These are phyloP conservation scores for Exutisphaerella laricina DNA, from an alignment of 2,329 filamentous ascomycete genomes.

Conservation along the genomic window DNA sequence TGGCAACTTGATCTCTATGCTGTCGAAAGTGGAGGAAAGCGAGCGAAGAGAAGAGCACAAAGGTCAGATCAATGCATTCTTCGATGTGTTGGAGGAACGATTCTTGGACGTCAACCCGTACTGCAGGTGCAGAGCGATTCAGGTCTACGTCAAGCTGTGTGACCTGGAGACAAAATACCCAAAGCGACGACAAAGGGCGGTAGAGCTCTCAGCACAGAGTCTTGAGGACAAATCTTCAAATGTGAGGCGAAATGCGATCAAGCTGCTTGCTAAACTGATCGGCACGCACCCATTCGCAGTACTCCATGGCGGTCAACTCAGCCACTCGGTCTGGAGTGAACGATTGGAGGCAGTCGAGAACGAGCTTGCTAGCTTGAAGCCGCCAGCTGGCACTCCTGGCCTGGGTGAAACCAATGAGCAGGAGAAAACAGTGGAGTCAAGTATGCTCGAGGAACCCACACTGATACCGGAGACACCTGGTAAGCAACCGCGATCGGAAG, in stretches of 20 bases:
- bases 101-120: slow-evolving; percentile 97
- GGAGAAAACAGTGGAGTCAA: slow-evolving; percentile 67
- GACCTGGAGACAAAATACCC: slow-evolving; percentile 95
- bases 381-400: slow-evolving; percentile 70
- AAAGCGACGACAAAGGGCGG: slow-evolving; percentile 79
- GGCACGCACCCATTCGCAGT: slow-evolving; percentile 92
- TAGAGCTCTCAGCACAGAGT: slow-evolving; percentile 81
- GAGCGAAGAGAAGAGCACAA: slow-evolving; percentile 90
- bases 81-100: slow-evolving; percentile 91
- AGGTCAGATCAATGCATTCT: slow-evolving; percentile 92
- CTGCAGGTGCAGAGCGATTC: slow-evolving; percentile 82
- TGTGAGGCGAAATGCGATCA: slow-evolving; percentile 90
- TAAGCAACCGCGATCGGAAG: slow-evolving; percentile 65
- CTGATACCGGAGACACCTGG: slow-evolving; percentile 60
- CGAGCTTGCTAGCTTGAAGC: slow-evolving; percentile 74
- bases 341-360: slow-evolving; percentile 76
- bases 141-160: slow-evolving; percentile 87
- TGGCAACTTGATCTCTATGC: slow-evolving; percentile 85
- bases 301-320: slow-evolving; percentile 82
- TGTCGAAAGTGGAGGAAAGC: slow-evolving; percentile 72
- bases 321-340: slow-evolving; percentile 76
- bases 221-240: slow-evolving; percentile 98
- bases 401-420: slow-evolving; percentile 60
- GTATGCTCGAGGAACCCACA: slow-evolving; percentile 82
- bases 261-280: slow-evolving; percentile 78